Evolutionary conservation across 2,329 filamentous ascomycete species (phyloP).

Genomic region (Clarireedia homoeocarpa): DNA sequence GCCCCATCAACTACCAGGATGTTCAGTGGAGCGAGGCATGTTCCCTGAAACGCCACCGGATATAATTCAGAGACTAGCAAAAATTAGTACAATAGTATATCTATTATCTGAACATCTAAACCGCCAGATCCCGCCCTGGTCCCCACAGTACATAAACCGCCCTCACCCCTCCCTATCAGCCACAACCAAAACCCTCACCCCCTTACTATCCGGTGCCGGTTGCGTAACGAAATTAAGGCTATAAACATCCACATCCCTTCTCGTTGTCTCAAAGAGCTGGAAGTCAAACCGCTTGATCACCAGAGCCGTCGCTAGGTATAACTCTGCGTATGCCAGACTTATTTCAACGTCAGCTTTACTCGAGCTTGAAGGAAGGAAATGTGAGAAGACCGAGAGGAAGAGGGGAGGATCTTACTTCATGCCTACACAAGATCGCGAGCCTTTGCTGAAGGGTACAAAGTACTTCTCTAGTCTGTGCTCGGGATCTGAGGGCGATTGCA

Average conservation of each 20-base stretch:
- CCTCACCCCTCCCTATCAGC: neutral
- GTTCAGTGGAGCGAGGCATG: too few relatives aligned
- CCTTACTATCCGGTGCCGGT: neutral
- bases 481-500: neutral
- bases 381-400: neutral
- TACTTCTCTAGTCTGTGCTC: neutral
- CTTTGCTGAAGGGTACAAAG: slow-evolving; percentile 2
- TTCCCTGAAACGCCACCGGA: too few relatives aligned
- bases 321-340: slow-evolving; percentile 7
- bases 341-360: neutral
- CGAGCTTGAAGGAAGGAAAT: neutral
- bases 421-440: neutral
- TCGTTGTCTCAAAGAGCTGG: neutral
- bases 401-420: neutral
- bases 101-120: too few relatives aligned
- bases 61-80: too few relatives aligned
- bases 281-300: neutral
- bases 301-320: slow-evolving; percentile 1
- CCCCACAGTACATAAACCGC: neutral
- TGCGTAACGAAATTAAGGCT: neutral
- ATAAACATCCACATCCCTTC: neutral
- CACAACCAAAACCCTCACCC: neutral
- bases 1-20: too few relatives aligned
- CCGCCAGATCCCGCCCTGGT: too few relatives aligned
- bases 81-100: too few relatives aligned